Conservation (phyloP, 176 grass and related monocot species). For the Cenchrus fungigraminus region DNA sequence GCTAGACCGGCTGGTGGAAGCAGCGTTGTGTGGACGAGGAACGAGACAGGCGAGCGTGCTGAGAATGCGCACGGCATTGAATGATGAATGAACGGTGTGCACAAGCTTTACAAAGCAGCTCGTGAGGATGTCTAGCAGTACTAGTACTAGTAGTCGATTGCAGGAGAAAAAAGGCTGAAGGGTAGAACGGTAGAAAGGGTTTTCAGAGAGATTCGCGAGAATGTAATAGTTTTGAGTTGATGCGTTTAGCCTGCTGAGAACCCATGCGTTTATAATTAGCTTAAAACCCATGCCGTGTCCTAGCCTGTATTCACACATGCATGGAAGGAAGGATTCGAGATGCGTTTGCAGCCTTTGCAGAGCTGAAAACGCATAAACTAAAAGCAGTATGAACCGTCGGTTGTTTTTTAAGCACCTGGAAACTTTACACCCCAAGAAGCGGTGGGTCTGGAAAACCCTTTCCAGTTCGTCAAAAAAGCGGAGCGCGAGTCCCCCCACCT, state of each 20-base stretch:
- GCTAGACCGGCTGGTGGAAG: constrained; percentile 22
- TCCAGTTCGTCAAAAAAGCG: not conserved
- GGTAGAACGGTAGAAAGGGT: too few species aligned
- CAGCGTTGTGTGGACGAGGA: constrained; percentile 9
- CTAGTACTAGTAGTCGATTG: too few species aligned
- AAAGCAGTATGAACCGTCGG: constrained; percentile 20
- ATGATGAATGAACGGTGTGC: constrained; percentile 16
- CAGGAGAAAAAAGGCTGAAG: not conserved
- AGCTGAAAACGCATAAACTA: not conserved
- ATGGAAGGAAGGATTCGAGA: not conserved
- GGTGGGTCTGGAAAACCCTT: not conserved
- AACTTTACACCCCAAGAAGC: constrained; percentile 1
- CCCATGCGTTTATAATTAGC: not conserved
- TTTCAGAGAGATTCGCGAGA: not conserved
- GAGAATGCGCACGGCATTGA: constrained; percentile 8
- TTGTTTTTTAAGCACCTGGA: constrained; percentile 19
- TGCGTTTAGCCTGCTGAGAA: not conserved
- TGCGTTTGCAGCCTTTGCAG: not conserved
- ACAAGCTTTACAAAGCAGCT: not conserved
- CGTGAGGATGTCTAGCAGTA: not conserved
- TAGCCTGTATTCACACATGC: not conserved
- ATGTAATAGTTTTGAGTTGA: not conserved
- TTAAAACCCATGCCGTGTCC: constrained; percentile 14
- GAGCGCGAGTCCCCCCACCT: not conserved
- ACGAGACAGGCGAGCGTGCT: not conserved